A percentile compares a stretch with the other conserved stretches of the same genome.
phyloP scores from a whole-genome alignment of 345 rosid species.

The Aethionema arabicum region DNA sequence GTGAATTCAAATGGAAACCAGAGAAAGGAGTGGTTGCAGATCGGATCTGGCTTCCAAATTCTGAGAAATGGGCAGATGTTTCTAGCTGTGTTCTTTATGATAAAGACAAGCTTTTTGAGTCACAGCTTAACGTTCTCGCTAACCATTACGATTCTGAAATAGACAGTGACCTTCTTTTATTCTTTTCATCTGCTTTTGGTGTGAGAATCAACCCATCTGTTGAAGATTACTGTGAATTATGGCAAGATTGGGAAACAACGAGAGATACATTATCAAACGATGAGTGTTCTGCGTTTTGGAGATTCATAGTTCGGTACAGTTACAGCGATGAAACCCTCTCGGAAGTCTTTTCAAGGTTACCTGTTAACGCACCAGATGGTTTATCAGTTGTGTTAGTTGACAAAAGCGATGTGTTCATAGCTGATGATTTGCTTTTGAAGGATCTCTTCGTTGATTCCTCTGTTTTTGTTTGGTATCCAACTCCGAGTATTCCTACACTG shows the following conservation, averaged over 20 bases:
- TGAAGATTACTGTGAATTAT: slow-evolving; percentile 57
- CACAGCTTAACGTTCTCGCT: slow-evolving; percentile 46
- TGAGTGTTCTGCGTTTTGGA: slow-evolving; percentile 74
- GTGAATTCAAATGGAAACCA: slow-evolving; percentile 38
- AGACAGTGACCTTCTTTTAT: slow-evolving; percentile 27
- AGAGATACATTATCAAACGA: slow-evolving; percentile 35
- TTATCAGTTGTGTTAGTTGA: slow-evolving; percentile 41
- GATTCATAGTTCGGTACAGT: slow-evolving; percentile 31
- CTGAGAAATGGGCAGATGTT: slow-evolving; percentile 52
- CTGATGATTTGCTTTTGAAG: slow-evolving; percentile 65
- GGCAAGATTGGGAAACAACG: slow-evolving; percentile 66
- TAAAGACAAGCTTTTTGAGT: slow-evolving; percentile 49
- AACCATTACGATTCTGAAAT: slow-evolving; percentile 37
- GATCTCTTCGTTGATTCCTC: slow-evolving; percentile 46
- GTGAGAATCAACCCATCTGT: slow-evolving; percentile 48
- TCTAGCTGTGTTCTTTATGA: slow-evolving; percentile 52
- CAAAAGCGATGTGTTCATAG: slow-evolving; percentile 55
- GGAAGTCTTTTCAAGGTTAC: slow-evolving; percentile 46
- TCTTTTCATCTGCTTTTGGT: slow-evolving; percentile 43
- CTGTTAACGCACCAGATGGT: slow-evolving; percentile 38
- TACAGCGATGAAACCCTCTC: slow-evolving; percentile 33
- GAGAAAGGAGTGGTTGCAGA: slow-evolving; percentile 14
- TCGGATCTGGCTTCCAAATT: slow-evolving; percentile 56
- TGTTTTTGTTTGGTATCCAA: slow-evolving; percentile 76
- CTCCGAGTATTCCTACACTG: slow-evolving; percentile 44